phyloP scores from a whole-genome alignment of 2,329 filamentous ascomycete genomes.

The Diaporthe longicolla region DNA sequence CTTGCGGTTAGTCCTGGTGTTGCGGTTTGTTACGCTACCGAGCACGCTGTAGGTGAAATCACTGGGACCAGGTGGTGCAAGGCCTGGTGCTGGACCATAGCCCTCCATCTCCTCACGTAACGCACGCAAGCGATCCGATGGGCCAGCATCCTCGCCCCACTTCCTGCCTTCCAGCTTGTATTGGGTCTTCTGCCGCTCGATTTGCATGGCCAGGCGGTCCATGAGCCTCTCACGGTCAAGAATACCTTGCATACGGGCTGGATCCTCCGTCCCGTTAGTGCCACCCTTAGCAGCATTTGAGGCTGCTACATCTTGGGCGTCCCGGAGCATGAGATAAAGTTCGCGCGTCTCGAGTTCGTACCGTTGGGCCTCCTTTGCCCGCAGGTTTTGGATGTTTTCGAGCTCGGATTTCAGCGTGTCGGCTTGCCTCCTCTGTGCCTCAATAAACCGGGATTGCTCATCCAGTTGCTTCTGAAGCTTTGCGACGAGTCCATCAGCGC shows the following conservation, averaged over 20 bases:
- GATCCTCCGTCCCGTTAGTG: slow-evolving; percentile 73
- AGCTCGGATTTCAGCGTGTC: slow-evolving; percentile 92
- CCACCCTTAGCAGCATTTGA: slow-evolving; percentile 78
- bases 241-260: slow-evolving; percentile 88
- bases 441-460: slow-evolving; percentile 91
- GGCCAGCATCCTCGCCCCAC: slow-evolving; percentile 85
- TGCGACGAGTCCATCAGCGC: slow-evolving; percentile 91
- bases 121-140: slow-evolving; percentile 92
- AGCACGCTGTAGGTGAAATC: slow-evolving; percentile 82
- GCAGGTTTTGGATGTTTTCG: slow-evolving; percentile 85
- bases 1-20: slow-evolving; percentile 63
- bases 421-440: slow-evolving; percentile 87
- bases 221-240: slow-evolving; percentile 93
- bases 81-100: slow-evolving; percentile 57
- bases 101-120: slow-evolving; percentile 95
- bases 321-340: slow-evolving; percentile 96
- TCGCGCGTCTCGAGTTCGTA: slow-evolving; percentile 97
- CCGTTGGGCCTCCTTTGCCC: slow-evolving; percentile 91
- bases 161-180: slow-evolving; percentile 96
- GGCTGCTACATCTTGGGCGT: slow-evolving; percentile 95
- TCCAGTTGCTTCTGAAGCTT: slow-evolving; percentile 96
- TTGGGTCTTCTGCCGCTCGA: slow-evolving; percentile 97
- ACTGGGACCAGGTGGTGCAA: slow-evolving; percentile 65
- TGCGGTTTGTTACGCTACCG: slow-evolving; percentile 77
- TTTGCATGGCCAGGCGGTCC: slow-evolving; percentile 93